Conservation (phyloP, 2,329 filamentous ascomycete genomes). For the Clarireedia hainanense region DNA sequence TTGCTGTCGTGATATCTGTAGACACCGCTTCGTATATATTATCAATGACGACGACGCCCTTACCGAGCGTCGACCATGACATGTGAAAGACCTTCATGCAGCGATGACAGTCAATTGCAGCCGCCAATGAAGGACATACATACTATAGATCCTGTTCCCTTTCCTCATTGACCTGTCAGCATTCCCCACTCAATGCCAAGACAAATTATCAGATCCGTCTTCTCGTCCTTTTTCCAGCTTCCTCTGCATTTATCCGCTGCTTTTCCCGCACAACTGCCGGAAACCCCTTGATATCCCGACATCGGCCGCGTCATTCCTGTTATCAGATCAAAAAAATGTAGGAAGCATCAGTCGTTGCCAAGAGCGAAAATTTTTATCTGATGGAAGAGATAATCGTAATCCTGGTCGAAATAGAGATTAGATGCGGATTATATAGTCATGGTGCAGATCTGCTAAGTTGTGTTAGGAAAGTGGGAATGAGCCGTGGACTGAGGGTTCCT, state of each 20-base stretch:
- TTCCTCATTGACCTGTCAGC: not conserved
- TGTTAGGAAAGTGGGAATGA: not conserved
- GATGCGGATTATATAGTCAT: not conserved
- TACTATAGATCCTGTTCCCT: too few relatives aligned
- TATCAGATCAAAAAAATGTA: not conserved
- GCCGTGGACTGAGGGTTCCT: not conserved
- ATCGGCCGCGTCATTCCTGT: not conserved
- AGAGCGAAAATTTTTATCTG: slow-evolving; percentile 7
- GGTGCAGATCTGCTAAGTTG: not conserved
- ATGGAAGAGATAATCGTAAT: slow-evolving; percentile 10
- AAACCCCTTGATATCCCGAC: not conserved
- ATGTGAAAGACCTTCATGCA: too few relatives aligned
- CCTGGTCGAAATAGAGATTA: not conserved
- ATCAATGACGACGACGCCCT: too few relatives aligned
- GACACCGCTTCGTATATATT: too few relatives aligned
- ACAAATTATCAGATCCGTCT: slow-evolving; percentile 9
- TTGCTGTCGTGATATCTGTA: too few relatives aligned
- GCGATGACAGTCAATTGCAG: not conserved
- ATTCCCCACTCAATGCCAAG: slow-evolving; percentile 3
- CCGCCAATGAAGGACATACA: not conserved
- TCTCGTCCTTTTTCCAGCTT: not conserved
- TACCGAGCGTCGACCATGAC: too few relatives aligned
- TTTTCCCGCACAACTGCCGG: not conserved
- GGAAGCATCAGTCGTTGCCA: not conserved
- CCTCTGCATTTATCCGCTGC: too few relatives aligned